A percentile compares a stretch with the other conserved stretches of the same genome.
Conservation (phyloP, 495 filamentous ascomycete genomes). For the Podospora fimiseda region DNA sequence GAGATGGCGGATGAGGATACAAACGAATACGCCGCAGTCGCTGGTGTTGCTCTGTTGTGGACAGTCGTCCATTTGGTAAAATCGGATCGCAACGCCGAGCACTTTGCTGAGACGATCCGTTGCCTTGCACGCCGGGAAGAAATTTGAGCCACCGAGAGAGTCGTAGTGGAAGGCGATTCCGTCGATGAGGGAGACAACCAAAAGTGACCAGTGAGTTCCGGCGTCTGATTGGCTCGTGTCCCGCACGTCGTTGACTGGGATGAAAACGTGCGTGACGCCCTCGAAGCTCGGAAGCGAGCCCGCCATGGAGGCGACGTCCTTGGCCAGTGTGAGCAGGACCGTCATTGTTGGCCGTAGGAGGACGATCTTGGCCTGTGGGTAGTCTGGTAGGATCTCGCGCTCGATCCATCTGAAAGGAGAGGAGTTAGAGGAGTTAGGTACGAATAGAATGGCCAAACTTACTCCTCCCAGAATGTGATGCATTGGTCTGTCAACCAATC, state of each 20-base stretch:
- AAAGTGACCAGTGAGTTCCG: slow-evolving; percentile 90
- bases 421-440: not conserved
- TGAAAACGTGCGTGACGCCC: slow-evolving; percentile 86
- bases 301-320: slow-evolving; percentile 65
- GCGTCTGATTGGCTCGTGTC: slow-evolving; percentile 73
- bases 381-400: slow-evolving; percentile 70
- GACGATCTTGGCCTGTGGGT: slow-evolving; percentile 75
- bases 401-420: slow-evolving; percentile 65
- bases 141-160: slow-evolving; percentile 71
- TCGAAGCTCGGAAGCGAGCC: slow-evolving; percentile 72
- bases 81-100: slow-evolving; percentile 58
- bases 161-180: slow-evolving; percentile 96
- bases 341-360: slow-evolving; percentile 91
- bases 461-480: slow-evolving; percentile 99
- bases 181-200: slow-evolving; percentile 84
- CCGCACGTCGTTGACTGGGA: slow-evolving; percentile 87
- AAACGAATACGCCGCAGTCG: slow-evolving; percentile 96
- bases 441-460: slow-evolving; percentile 29
- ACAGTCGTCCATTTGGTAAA: slow-evolving; percentile 71
- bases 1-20: slow-evolving; percentile 83
- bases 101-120: slow-evolving; percentile 61
- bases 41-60: slow-evolving; percentile 88
- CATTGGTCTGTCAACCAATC: slow-evolving; percentile 97
- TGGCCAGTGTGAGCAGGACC: slow-evolving; percentile 82
- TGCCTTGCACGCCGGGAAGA: slow-evolving; percentile 60